Conservation (phyloP, 805 yeast species). For the Saccharomycopsis olivae region DNA sequence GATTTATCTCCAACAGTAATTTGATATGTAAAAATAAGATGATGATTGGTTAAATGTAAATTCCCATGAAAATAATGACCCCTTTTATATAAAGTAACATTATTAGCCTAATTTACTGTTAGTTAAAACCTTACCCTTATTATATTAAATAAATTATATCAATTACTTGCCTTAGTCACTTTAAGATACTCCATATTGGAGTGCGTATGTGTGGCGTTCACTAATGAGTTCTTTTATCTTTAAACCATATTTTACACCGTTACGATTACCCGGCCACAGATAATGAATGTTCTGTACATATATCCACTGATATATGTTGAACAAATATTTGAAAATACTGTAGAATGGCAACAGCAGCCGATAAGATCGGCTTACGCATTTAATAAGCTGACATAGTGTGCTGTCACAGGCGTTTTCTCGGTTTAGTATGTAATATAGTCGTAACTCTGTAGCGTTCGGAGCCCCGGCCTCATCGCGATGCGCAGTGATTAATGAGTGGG, state of each 20-base stretch:
- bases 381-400: too few relatives aligned
- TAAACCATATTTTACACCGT: too few relatives aligned
- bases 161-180: conserved; percentile 33
- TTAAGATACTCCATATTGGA: conserved; percentile 43
- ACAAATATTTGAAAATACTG: too few relatives aligned
- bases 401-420: too few relatives aligned
- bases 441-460: too few relatives aligned
- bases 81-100: conserved; percentile 45
- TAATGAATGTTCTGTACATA: too few relatives aligned
- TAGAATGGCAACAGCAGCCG: too few relatives aligned
- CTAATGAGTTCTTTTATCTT: not conserved
- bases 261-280: not conserved
- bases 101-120: conserved; percentile 27
- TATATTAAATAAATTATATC: not conserved
- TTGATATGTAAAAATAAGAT: conserved; percentile 48
- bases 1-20: conserved; percentile 4
- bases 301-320: too few relatives aligned
- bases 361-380: too few relatives aligned
- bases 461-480: too few relatives aligned
- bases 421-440: too few relatives aligned
- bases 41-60: conserved; percentile 65
- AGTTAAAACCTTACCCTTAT: not conserved
- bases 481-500: too few relatives aligned
- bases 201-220: not conserved
- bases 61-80: conserved; percentile 49